Conservation (phyloP, 805 yeast species). For the Kodamaea hsintzibuensis region DNA sequence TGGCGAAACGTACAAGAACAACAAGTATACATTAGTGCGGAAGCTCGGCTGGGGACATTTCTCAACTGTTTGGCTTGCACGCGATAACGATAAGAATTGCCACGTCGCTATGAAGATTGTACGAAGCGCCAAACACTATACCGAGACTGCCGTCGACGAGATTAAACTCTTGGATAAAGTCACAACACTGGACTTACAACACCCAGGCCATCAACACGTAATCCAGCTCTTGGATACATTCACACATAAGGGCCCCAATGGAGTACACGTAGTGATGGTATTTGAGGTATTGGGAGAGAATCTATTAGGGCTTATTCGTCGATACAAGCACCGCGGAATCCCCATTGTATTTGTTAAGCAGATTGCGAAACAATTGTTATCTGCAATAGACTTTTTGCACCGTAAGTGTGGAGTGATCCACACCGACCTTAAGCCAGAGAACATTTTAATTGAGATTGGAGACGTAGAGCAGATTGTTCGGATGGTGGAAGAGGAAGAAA, state of each 20-base stretch:
- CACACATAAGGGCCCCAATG: slow-evolving; percentile 86
- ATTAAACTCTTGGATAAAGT: slow-evolving; percentile 73
- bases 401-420: slow-evolving; percentile 73
- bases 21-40: slow-evolving; percentile 76
- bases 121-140: slow-evolving; percentile 83
- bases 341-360: slow-evolving; percentile 77
- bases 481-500: slow-evolving; percentile 62
- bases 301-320: slow-evolving; percentile 75
- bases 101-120: slow-evolving; percentile 96
- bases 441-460: slow-evolving; percentile 76
- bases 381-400: slow-evolving; percentile 72
- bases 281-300: slow-evolving; percentile 97
- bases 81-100: slow-evolving; percentile 49
- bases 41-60: slow-evolving; percentile 99
- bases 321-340: slow-evolving; percentile 77
- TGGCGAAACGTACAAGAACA: slow-evolving; percentile 80
- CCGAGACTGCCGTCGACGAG: slow-evolving; percentile 94
- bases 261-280: slow-evolving; percentile 93
- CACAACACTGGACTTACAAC: slow-evolving; percentile 60
- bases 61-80: slow-evolving; percentile 92
- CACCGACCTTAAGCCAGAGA: slow-evolving; percentile 74
- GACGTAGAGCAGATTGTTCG: slow-evolving; percentile 78
- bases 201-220: slow-evolving; percentile 81
- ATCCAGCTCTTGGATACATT: slow-evolving; percentile 82
- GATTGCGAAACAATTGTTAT: slow-evolving; percentile 73